A percentile compares a stretch with the other conserved stretches of the same genome.
These are phyloP conservation scores for Albophoma yamanashiensis DNA, from an alignment of 2,329 filamentous ascomycete genomes.

Conservation along the genomic window DNA sequence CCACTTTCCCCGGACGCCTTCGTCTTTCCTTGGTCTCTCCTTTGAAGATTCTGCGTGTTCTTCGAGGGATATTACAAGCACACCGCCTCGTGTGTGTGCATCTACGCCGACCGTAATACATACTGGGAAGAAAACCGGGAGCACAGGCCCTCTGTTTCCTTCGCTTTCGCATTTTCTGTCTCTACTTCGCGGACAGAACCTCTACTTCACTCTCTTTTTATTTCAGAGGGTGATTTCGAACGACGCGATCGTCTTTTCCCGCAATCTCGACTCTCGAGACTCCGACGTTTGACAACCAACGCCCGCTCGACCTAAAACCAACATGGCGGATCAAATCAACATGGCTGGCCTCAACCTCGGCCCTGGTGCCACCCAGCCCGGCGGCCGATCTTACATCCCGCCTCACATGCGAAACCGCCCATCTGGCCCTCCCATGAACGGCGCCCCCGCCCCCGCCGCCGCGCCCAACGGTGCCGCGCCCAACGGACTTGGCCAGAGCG, in stretches of 20 bases:
- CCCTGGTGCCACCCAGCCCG: constrained; percentile 22
- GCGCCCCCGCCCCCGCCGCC: constrained; percentile 1
- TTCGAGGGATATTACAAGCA: constrained; percentile 27
- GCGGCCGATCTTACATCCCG: constrained; percentile 65
- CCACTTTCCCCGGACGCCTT: constrained; percentile 17
- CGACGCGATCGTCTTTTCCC: constrained; percentile 5
- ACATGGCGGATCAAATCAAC: constrained; percentile 77
- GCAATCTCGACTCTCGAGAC: background rate
- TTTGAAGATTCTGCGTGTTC: constrained; percentile 35
- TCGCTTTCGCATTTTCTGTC: constrained; percentile 17
- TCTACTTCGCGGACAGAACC: constrained; percentile 16
- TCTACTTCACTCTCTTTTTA: constrained; percentile 16
- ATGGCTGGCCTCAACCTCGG: constrained; percentile 65
- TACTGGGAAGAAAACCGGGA: constrained; percentile 19
- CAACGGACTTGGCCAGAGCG: constrained; percentile 33
- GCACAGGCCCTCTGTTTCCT: constrained; percentile 21
- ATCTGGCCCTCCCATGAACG: constrained; percentile 8
- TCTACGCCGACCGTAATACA: constrained; percentile 14
- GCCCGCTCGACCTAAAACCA: constrained; percentile 23
- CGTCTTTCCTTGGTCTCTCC: constrained; percentile 33
- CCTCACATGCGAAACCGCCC: constrained; percentile 62
- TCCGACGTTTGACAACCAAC: constrained; percentile 6
- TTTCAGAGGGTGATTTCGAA: constrained; percentile 18
- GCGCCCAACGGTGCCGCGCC: constrained; percentile 8
- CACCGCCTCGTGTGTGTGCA: constrained; percentile 15